phyloP scores from a whole-genome alignment of 352 stramenopile species.

The Phytophthora rubi region DNA sequence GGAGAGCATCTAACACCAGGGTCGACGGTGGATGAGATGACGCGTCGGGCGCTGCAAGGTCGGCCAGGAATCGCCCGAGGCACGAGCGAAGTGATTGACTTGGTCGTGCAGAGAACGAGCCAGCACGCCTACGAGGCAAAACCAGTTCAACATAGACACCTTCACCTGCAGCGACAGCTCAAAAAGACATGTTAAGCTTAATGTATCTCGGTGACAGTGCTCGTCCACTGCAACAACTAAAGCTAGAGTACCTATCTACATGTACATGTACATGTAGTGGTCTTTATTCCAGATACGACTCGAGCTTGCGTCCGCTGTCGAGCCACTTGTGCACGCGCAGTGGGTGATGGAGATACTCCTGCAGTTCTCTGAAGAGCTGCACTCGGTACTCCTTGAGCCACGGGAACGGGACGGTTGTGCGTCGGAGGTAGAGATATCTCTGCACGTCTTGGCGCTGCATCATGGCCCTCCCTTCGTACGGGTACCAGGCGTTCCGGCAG shows the following conservation, averaged over 20 bases:
- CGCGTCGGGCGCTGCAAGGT: neutral
- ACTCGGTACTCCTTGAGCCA: slow-evolving; percentile 31
- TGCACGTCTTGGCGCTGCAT: slow-evolving; percentile 29
- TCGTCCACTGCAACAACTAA: neutral
- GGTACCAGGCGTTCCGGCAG: slow-evolving; percentile 30
- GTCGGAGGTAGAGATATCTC: slow-evolving; percentile 30
- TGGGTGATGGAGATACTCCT: slow-evolving; percentile 33
- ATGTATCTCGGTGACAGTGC: too few relatives aligned
- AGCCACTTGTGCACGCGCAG: slow-evolving; percentile 28
- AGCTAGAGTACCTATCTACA: neutral
- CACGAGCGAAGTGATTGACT: slow-evolving; percentile 45
- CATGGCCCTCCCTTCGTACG: slow-evolving; percentile 31
- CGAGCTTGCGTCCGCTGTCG: slow-evolving; percentile 27
- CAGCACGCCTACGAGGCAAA: slow-evolving; percentile 5
- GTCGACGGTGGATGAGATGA: slow-evolving; percentile 26
- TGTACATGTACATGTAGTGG: neutral
- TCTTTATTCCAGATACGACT: slow-evolving; percentile 27
- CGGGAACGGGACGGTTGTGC: slow-evolving; percentile 24
- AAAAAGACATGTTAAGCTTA: too few relatives aligned
- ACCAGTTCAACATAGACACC: slow-evolving; percentile 24
- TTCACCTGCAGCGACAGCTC: too few relatives aligned
- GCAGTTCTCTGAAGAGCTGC: slow-evolving; percentile 29
- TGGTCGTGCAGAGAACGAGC: slow-evolving; percentile 18
- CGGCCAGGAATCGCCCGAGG: slow-evolving; percentile 23
- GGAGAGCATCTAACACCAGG: neutral